Conservation (phyloP, 495 filamentous ascomycete genomes). For the Corynascus novoguineensis region DNA sequence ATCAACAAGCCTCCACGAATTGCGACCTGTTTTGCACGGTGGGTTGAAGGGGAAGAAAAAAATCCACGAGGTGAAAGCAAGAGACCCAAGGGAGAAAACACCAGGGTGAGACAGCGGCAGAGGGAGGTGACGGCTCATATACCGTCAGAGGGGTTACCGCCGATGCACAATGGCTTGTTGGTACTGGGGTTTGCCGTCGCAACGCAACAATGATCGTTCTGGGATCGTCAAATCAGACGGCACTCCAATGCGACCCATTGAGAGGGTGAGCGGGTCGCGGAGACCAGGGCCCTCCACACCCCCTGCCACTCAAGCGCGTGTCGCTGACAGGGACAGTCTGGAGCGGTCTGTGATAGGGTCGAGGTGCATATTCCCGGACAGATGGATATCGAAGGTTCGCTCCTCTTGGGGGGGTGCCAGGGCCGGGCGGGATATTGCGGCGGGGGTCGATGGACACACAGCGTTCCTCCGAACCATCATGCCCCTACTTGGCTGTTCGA, state of each 20-base stretch:
- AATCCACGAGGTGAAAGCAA: not conserved
- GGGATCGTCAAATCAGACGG: slow-evolving; percentile 9
- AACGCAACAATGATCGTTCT: not conserved
- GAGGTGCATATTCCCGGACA: slow-evolving; percentile 7
- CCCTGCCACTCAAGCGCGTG: not conserved
- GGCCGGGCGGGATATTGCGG: slow-evolving; percentile 6
- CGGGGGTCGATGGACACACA: slow-evolving; percentile 4
- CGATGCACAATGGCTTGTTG: slow-evolving; percentile 3
- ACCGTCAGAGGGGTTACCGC: not conserved
- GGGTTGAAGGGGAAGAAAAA: not conserved
- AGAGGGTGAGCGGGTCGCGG: slow-evolving; percentile 1
- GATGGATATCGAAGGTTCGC: slow-evolving; percentile 2
- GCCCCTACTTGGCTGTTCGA: not conserved
- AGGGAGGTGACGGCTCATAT: slow-evolving; percentile 16
- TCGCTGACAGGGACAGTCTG: slow-evolving; percentile 5
- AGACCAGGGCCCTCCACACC: slow-evolving; percentile 3
- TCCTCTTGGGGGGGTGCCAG: not conserved
- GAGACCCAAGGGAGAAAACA: not conserved
- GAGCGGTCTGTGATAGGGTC: slow-evolving; percentile 10
- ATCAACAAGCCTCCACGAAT: not conserved
- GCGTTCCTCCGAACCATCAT: not conserved
- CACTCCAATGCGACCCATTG: not conserved
- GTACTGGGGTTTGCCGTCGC: slow-evolving; percentile 6
- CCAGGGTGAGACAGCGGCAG: not conserved
- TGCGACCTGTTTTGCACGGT: not conserved